Base-by-base conservation (phyloP, 805 yeast genomes). In the Hanseniaspora mollemarum region DNA sequence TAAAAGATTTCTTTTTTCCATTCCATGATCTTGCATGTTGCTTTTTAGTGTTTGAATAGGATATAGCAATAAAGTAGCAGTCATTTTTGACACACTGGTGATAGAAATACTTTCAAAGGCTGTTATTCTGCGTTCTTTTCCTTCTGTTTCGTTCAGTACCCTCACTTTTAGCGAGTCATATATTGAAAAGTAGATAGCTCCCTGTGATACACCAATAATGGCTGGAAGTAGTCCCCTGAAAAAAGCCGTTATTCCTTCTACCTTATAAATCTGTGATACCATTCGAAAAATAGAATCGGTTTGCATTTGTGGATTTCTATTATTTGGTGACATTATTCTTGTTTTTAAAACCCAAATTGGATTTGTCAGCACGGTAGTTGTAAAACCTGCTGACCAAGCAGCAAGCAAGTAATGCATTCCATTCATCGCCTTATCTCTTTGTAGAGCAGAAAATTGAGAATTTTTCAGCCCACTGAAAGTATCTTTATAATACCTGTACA, bases 271-370 rank as follows among this genome's bases (percentile, higher is more conserved):
- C 22, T 71, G 0, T 25, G 21, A 7, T 24, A 15, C 85, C 80
- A 15, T 72, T 73, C 0, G 70, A 69, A 0, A 67, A 57, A 1
- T 54, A 54, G 35, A 67, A 65, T 1, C 75, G 65, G 2, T 64
- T 62, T 26, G 60, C 53, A 31, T 60, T 53, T 54, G 15, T 40
- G 52, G 15, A 59, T 54, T 52, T 12, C 37, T 35, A 22, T 53
- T 46, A 42, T 61, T 60, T 13, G 63, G 75, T 18, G 87, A 78
- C 59, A 88, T 71, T 56, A 90, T 81, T 54, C 97, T 72, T 0
- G 98, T 92, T 64, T 92, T 92, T 18, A 92, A 63, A 1, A 92
- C 95, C 98, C 98, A 90, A 10, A 90, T 75, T 0, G 98, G 98
- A 61, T 87, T 92, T 0, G 98, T 88, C 15, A 84, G 38, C 0